phyloP scores from a whole-genome alignment of 495 filamentous ascomycete genomes.

The Chaetomium cochliodes region DNA sequence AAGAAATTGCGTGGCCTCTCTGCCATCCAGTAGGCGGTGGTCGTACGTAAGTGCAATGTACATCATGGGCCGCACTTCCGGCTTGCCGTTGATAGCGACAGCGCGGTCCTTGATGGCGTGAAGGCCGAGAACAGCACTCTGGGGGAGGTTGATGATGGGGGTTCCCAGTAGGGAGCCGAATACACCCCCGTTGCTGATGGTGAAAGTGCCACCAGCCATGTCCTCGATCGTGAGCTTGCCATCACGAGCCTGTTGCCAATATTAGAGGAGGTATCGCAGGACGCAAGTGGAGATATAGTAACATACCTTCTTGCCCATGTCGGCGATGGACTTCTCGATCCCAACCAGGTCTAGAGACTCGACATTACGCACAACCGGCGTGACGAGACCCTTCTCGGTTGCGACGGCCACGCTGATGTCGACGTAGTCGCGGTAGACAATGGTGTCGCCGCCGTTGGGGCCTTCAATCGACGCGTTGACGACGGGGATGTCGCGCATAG shows the following conservation, averaged over 20 bases:
- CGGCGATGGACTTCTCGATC: constrained; percentile 90
- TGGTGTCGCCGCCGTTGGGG: constrained; percentile 90
- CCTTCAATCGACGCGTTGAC: constrained; percentile 98
- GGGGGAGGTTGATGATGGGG: constrained; percentile 98
- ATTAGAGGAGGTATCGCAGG: constrained; percentile 22
- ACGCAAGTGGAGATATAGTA: background rate
- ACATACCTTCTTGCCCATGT: constrained; percentile 86
- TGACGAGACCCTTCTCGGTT: constrained; percentile 96
- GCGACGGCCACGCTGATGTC: constrained; percentile 97
- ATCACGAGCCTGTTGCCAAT: constrained; percentile 68
- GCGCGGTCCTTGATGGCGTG: constrained; percentile 97
- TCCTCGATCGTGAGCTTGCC: constrained; percentile 98
- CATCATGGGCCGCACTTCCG: constrained; percentile 98
- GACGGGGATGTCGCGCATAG: constrained; percentile 92
- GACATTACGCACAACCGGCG: constrained; percentile 91
- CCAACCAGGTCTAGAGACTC: constrained; percentile 82
- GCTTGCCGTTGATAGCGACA: constrained; percentile 83
- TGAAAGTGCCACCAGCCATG: constrained; percentile 98
- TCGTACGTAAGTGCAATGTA: constrained; percentile 97
- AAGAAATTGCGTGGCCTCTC: constrained; percentile 95
- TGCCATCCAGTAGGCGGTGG: constrained; percentile 89
- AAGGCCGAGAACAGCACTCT: constrained; percentile 93
- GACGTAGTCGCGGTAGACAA: constrained; percentile 97
- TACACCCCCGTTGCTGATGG: constrained; percentile 87
- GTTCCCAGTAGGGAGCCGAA: constrained; percentile 85